A percentile compares a stretch with the other conserved stretches of the same genome.
Evolutionary conservation across 176 grass and related monocot genomes (phyloP).

Genomic region (Zoysia pacifica): DNA sequence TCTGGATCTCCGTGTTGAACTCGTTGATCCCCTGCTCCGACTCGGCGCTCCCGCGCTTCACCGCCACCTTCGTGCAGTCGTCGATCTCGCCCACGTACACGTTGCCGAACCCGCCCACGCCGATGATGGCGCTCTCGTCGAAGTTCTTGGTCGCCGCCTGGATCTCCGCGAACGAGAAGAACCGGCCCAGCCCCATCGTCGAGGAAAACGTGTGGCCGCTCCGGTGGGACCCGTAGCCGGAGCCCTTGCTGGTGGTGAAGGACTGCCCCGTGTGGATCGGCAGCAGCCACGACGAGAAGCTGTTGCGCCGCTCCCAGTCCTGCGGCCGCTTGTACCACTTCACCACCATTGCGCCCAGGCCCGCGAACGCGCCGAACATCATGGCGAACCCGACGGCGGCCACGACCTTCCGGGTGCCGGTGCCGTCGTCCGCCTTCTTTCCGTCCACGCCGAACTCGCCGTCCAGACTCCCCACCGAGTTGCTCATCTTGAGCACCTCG

Average conservation of each 20-base stretch:
- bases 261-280: constrained; percentile 80
- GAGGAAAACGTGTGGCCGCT: constrained; percentile 90
- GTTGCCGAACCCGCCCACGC: constrained; percentile 94
- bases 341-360: constrained; percentile 78
- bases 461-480: constrained; percentile 76
- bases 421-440: constrained; percentile 49
- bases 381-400: constrained; percentile 78
- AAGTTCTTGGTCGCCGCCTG: constrained; percentile 78
- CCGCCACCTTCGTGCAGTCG: constrained; percentile 84
- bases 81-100: constrained; percentile 90
- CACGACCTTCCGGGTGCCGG: constrained; percentile 40
- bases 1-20: constrained; percentile 99
- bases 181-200: constrained; percentile 60
- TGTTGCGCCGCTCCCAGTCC: constrained; percentile 84
- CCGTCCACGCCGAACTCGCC: constrained; percentile 95
- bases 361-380: constrained; percentile 85
- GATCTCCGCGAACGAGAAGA: constrained; percentile 86
- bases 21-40: constrained; percentile 97
- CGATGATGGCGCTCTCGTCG: constrained; percentile 79
- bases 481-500: constrained; percentile 90
- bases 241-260: constrained; percentile 62
- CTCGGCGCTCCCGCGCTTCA: constrained; percentile 88
- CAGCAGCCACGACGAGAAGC: constrained; percentile 98
- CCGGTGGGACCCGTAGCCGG: constrained; percentile 62
- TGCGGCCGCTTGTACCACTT: constrained; percentile 83